A percentile compares a stretch with the other conserved stretches of the same genome.
Conservation (phyloP, 116 monocot species). For the Zostera marina region DNA sequence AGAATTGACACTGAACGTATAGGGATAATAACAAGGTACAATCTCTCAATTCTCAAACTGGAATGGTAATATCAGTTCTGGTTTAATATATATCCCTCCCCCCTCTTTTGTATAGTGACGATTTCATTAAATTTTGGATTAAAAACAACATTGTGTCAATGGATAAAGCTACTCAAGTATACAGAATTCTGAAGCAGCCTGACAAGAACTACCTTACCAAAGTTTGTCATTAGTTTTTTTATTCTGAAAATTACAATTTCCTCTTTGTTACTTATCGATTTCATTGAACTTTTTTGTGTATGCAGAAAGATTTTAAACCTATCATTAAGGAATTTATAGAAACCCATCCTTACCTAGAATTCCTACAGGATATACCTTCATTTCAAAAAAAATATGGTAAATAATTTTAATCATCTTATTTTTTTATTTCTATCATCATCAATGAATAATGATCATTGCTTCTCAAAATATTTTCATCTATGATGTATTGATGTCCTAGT, state of each 20-base stretch:
- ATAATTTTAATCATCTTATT: too few relatives aligned
- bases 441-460: too few relatives aligned
- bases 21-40: constrained; percentile 59
- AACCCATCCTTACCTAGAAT: constrained; percentile 68
- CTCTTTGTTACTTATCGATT: constrained; percentile 5
- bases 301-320: constrained; percentile 70
- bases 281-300: not conserved
- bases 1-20: constrained; percentile 46
- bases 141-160: constrained; percentile 66
- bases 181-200: constrained; percentile 63
- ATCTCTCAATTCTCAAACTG: too few relatives aligned
- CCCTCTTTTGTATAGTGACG: constrained; percentile 37
- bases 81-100: too few relatives aligned
- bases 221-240: constrained; percentile 15
- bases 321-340: constrained; percentile 59
- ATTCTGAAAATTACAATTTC: not conserved
- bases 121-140: constrained; percentile 80
- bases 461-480: too few relatives aligned
- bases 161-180: constrained; percentile 68
- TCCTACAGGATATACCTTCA: constrained; percentile 55
- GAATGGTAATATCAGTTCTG: too few relatives aligned
- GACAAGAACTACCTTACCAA: constrained; percentile 55
- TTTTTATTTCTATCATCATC: too few relatives aligned
- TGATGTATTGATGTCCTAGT: too few relatives aligned
- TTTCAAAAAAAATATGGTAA: constrained; percentile 88